Conservation (phyloP, 345 rosid genomes). For the Eucalyptus brandiana region DNA sequence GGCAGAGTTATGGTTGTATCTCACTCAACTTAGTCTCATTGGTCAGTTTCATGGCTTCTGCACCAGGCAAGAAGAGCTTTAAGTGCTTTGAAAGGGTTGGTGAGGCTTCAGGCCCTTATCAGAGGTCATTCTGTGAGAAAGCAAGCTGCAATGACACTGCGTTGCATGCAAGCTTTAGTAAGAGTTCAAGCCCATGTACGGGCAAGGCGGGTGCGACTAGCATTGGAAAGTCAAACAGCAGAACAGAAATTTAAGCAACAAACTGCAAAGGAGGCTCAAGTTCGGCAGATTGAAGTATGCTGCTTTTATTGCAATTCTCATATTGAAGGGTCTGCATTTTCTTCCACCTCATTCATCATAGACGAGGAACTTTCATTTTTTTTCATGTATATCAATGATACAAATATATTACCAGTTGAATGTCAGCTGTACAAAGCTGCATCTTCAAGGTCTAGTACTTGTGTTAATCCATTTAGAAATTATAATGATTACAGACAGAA, state of each 20-base stretch:
- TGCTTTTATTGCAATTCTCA: not conserved
- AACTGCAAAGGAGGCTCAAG: conserved; percentile 64
- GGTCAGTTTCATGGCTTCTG: not conserved
- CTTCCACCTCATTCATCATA: not conserved
- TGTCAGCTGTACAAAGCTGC: not conserved
- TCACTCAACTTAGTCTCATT: not conserved
- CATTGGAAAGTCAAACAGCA: conserved; percentile 78
- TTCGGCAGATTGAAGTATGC: conserved; percentile 82
- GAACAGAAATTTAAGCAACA: conserved; percentile 73
- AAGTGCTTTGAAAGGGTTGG: conserved; percentile 90
- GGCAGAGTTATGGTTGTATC: not conserved
- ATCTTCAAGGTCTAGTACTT: not conserved
- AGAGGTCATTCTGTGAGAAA: conserved; percentile 98
- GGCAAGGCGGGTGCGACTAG: conserved; percentile 87
- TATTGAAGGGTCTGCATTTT: not conserved
- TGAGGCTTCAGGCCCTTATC: conserved; percentile 94
- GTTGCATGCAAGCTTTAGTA: conserved; percentile 99
- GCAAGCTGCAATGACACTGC: conserved; percentile 97
- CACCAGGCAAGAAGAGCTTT: conserved; percentile 92
- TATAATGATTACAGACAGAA: not conserved
- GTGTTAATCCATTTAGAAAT: not conserved
- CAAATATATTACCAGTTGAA: not conserved
- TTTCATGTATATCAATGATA: not conserved
- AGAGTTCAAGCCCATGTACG: conserved; percentile 98
- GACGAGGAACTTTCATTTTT: not conserved